These are phyloP conservation scores for Amoebophrya sp. DNA, from an alignment of 169 alveolate species.

Conservation along the genomic window DNA sequence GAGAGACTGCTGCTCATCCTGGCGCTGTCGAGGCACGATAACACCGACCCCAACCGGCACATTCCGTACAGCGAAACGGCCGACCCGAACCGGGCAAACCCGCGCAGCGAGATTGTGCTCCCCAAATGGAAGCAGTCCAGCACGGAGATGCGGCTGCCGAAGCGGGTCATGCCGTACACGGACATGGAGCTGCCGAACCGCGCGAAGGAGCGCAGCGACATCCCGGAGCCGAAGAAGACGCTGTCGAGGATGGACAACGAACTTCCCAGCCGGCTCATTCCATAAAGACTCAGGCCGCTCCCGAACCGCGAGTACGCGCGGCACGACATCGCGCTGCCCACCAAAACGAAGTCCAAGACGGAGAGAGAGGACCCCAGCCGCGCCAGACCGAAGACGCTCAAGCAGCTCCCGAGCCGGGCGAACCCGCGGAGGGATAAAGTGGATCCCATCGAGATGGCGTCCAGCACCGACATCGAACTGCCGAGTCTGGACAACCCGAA, in stretches of 20 bases:
- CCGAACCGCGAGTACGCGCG: constrained; percentile 7
- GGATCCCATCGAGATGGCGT: constrained; percentile 33
- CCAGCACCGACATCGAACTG: background rate
- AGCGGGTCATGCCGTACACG: constrained; percentile 38
- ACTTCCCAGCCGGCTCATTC: constrained; percentile 24
- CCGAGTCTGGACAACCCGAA: constrained; percentile 37
- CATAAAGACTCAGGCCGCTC: background rate
- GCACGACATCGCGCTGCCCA: constrained; percentile 25
- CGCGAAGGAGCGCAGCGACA: constrained; percentile 42
- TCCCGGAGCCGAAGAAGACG: constrained; percentile 38
- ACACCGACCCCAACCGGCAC: constrained; percentile 26
- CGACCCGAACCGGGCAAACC: background rate
- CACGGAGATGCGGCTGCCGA: constrained; percentile 37
- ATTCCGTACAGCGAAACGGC: constrained; percentile 29
- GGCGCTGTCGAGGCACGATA: background rate
- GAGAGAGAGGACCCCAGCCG: constrained; percentile 28
- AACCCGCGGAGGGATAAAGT: background rate
- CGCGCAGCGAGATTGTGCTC: constrained; percentile 10
- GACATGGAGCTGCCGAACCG: constrained; percentile 40
- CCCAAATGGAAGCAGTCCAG: constrained; percentile 1
- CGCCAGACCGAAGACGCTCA: constrained; percentile 26
- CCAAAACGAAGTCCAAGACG: constrained; percentile 35
- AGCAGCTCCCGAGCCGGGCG: constrained; percentile 30
- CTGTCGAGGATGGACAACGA: constrained; percentile 23
- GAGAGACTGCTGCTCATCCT: background rate